These are phyloP conservation scores for Balansia obtecta DNA, from an alignment of 2,329 filamentous ascomycete species.

Conservation along the genomic window DNA sequence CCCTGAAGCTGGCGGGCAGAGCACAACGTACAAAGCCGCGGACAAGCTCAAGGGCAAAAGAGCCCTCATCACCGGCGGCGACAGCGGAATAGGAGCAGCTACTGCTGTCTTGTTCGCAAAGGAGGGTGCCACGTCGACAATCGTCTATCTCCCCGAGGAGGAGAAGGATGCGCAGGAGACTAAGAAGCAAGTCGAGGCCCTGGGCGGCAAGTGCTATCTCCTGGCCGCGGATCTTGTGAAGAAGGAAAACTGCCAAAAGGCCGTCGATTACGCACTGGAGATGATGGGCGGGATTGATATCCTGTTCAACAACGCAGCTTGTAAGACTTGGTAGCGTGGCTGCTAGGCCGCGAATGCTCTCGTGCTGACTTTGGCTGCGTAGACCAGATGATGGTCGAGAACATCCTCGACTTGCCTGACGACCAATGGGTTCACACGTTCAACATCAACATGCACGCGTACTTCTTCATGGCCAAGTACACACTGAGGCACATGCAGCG, in stretches of 20 bases:
- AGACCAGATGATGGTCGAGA: conserved; percentile 47
- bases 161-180: conserved; percentile 66
- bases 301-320: conserved; percentile 62
- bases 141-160: conserved; percentile 64
- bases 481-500: conserved; percentile 58
- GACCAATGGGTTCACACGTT: conserved; percentile 74
- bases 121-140: conserved; percentile 64
- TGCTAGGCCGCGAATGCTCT: neutral
- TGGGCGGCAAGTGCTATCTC: conserved; percentile 53
- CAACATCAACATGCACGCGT: conserved; percentile 71
- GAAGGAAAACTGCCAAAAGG: conserved; percentile 52
- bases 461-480: conserved; percentile 74
- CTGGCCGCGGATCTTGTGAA: conserved; percentile 52
- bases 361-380: neutral
- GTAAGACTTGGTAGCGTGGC: conserved; percentile 20
- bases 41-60: conserved; percentile 65
- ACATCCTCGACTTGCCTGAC: conserved; percentile 59
- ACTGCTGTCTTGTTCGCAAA: conserved; percentile 67
- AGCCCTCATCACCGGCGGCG: conserved; percentile 70
- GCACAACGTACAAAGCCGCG: conserved; percentile 50
- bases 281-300: conserved; percentile 61
- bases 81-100: conserved; percentile 28
- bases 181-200: conserved; percentile 54
- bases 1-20: conserved; percentile 39
- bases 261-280: conserved; percentile 53